A percentile compares a stretch with the other conserved stretches of the same genome.
These are phyloP conservation scores for Pseudogymnoascus sp. DNA, from an alignment of 2,329 filamentous ascomycete species.

Conservation along the genomic window DNA sequence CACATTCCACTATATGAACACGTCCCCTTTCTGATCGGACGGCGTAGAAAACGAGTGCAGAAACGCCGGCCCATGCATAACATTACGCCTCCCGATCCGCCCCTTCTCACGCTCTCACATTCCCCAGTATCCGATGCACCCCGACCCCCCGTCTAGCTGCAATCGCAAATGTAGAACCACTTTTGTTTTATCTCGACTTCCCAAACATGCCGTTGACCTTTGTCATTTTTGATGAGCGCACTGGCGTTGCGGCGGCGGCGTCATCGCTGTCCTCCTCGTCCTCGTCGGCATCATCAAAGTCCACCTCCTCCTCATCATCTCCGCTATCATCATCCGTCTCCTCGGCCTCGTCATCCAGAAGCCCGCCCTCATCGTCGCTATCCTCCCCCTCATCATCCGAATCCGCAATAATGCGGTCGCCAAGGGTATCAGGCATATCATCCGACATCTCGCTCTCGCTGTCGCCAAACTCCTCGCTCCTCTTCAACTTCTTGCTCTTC, in stretches of 20 bases:
- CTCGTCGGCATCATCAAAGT: slow-evolving; percentile 38
- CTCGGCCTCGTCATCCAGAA: slow-evolving; percentile 46
- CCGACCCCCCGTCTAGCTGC: background rate
- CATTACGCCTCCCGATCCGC: slow-evolving; percentile 4
- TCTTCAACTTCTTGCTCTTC: slow-evolving; percentile 32
- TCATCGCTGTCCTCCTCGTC: slow-evolving; percentile 39
- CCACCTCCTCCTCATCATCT: slow-evolving; percentile 38
- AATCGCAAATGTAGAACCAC: background rate
- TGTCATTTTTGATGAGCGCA: background rate
- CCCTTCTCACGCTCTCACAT: background rate
- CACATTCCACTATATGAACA: background rate
- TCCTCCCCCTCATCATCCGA: slow-evolving; percentile 41
- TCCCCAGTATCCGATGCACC: background rate
- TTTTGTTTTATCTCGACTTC: slow-evolving; percentile 1
- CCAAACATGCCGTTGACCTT: background rate
- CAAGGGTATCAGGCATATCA: slow-evolving; percentile 35
- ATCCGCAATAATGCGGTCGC: slow-evolving; percentile 36
- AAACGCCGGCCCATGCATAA: slow-evolving; percentile 3
- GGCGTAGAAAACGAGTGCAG: slow-evolving; percentile 5
- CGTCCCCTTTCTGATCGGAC: background rate
- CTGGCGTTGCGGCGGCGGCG: slow-evolving; percentile 17
- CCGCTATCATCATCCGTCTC: slow-evolving; percentile 31
- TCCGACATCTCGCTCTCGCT: slow-evolving; percentile 27
- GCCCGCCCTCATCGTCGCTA: slow-evolving; percentile 34
- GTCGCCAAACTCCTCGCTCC: slow-evolving; percentile 19